Conservation (phyloP, 352 stramenopile genomes). For the Phytopythium chamaehyphon region DNA sequence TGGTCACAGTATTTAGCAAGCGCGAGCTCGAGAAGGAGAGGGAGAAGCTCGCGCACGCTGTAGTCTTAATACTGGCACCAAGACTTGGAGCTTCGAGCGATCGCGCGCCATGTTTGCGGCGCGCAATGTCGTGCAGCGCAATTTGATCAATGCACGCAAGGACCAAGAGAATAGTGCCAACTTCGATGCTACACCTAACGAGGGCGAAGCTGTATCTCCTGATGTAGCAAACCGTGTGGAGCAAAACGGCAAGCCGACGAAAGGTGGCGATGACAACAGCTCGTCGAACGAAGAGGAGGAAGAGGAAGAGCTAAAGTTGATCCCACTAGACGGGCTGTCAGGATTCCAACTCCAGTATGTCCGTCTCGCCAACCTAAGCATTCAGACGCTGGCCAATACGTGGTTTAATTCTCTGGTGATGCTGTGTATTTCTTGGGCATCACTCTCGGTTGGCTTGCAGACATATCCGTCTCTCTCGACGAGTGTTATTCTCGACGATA, state of each 20-base stretch:
- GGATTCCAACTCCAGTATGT: slow-evolving; percentile 31
- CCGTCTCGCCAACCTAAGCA: slow-evolving; percentile 30
- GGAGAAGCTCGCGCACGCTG: neutral
- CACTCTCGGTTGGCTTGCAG: slow-evolving; percentile 75
- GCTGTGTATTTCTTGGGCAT: slow-evolving; percentile 76
- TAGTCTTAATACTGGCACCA: neutral
- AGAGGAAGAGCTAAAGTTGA: slow-evolving; percentile 22
- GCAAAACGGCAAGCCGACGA: neutral
- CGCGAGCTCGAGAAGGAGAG: neutral
- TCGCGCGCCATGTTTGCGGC: slow-evolving; percentile 19
- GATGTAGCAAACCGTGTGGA: neutral
- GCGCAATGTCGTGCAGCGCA: slow-evolving; percentile 16
- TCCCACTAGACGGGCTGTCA: slow-evolving; percentile 29
- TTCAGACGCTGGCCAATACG: slow-evolving; percentile 37
- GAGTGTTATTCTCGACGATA: slow-evolving; percentile 41
- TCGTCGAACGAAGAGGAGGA: slow-evolving; percentile 9
- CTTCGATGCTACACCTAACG: neutral
- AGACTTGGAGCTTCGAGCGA: too few species aligned
- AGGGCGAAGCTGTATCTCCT: neutral
- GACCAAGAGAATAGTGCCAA: neutral
- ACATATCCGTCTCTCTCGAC: slow-evolving; percentile 53
- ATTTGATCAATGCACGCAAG: slow-evolving; percentile 12
- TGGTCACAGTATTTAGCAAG: too few species aligned
- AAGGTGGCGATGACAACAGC: slow-evolving; percentile 1
- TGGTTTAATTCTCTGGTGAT: slow-evolving; percentile 71